A percentile compares a stretch with the other conserved stretches of the same genome.
Evolutionary conservation across 257 asterid species (phyloP).

Genomic region (Solanum clarkiae): DNA sequence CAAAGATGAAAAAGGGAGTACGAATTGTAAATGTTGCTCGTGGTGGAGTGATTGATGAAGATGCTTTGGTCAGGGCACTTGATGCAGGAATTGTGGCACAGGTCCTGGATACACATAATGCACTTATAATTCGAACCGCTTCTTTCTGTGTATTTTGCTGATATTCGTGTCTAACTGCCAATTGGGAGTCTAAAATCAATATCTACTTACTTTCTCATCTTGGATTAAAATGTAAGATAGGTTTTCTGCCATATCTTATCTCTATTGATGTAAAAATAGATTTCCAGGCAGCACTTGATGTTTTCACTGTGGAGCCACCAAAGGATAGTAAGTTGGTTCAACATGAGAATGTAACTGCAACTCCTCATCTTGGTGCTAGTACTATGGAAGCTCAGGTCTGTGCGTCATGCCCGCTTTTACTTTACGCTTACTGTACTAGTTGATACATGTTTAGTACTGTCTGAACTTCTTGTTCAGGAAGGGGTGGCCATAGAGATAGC

Average conservation of each 20-base stretch:
- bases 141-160: not conserved
- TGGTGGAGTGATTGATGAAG: constrained; percentile 97
- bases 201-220: not conserved
- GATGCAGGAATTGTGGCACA: constrained; percentile 89
- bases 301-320: constrained; percentile 90
- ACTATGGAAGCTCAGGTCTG: constrained; percentile 96
- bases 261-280: not conserved
- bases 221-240: not conserved
- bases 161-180: not conserved
- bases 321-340: constrained; percentile 72
- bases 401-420: not conserved
- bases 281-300: constrained; percentile 96
- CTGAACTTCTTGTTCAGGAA: constrained; percentile 38
- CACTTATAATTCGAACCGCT: not conserved
- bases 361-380: constrained; percentile 99
- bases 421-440: not conserved
- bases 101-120: constrained; percentile 22
- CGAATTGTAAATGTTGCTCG: constrained; percentile 88
- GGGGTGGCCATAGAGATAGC: constrained; percentile 96
- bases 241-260: not conserved
- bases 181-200: not conserved
- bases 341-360: constrained; percentile 62
- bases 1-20: constrained; percentile 91
- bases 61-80: constrained; percentile 74
- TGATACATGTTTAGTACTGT: not conserved